A percentile compares a stretch with the other conserved stretches of the same genome.
Evolutionary conservation across 2,329 filamentous ascomycete species (phyloP).

Genomic region (Fusarium nematophilum): DNA sequence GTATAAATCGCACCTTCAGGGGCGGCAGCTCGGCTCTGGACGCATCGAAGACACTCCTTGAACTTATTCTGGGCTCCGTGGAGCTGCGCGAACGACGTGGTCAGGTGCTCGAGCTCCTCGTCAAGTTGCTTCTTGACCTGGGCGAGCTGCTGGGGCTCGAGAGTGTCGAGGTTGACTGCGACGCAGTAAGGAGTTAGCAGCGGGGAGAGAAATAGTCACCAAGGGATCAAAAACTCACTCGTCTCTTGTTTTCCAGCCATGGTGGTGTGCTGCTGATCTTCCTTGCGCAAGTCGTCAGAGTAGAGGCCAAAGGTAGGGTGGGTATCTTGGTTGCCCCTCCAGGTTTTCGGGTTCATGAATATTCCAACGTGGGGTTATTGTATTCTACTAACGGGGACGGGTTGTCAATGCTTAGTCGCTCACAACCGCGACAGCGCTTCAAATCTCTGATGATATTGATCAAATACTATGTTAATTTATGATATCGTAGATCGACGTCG

Average conservation of each 20-base stretch:
- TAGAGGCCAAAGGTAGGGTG: conserved; percentile 1
- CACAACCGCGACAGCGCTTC: neutral
- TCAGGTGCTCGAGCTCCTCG: conserved; percentile 94
- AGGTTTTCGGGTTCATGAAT: conserved; percentile 42
- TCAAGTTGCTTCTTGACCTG: conserved; percentile 96
- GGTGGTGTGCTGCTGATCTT: conserved; percentile 23
- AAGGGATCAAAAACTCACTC: conserved; percentile 31
- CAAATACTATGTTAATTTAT: neutral
- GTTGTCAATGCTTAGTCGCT: neutral
- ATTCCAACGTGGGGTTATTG: conserved; percentile 47
- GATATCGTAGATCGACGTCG: too few relatives aligned
- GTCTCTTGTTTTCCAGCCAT: conserved; percentile 52
- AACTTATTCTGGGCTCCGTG: conserved; percentile 93
- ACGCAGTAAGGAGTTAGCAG: conserved; percentile 3
- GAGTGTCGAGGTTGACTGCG: conserved; percentile 74
- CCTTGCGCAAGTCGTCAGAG: conserved; percentile 10
- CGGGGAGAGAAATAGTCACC: neutral
- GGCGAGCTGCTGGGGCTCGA: conserved; percentile 86
- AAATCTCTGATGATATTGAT: neutral
- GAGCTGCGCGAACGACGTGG: conserved; percentile 88
- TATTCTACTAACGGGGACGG: conserved; percentile 48
- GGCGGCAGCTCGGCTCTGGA: conserved; percentile 60
- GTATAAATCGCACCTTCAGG: conserved; percentile 43
- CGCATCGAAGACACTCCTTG: conserved; percentile 85
- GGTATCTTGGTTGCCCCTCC: conserved; percentile 39